A percentile compares a stretch with the other conserved stretches of the same genome.
Evolutionary conservation across 306 rosid genomes (phyloP).

Genomic region (Leucaena leucocephala): DNA sequence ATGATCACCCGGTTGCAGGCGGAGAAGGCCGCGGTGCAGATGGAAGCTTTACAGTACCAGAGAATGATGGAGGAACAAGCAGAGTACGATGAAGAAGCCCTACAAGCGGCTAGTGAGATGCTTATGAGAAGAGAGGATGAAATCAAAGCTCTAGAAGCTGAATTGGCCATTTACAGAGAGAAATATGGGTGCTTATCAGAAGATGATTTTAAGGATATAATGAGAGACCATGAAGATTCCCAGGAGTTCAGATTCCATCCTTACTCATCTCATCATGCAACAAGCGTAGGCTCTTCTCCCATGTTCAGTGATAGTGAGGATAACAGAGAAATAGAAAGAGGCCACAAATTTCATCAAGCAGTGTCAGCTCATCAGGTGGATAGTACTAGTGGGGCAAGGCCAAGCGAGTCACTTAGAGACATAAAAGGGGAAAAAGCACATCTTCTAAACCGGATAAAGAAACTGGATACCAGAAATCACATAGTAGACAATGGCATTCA

Average conservation of each 20-base stretch:
- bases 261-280: constrained; percentile 10
- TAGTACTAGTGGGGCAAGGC: constrained; percentile 36
- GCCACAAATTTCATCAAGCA: constrained; percentile 37
- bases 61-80: constrained; percentile 99
- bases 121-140: constrained; percentile 77
- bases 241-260: constrained; percentile 18
- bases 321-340: constrained; percentile 28
- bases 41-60: constrained; percentile 96
- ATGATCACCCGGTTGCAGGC: constrained; percentile 95
- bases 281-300: constrained; percentile 34
- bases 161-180: constrained; percentile 61
- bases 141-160: constrained; percentile 58
- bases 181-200: constrained; percentile 60
- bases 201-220: constrained; percentile 25
- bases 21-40: constrained; percentile 89
- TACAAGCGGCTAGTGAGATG: constrained; percentile 69
- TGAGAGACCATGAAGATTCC: not conserved
- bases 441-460: constrained; percentile 61
- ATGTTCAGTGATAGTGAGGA: constrained; percentile 36
- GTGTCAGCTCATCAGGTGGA: constrained; percentile 28
- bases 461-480: constrained; percentile 43
- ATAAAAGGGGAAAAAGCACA: constrained; percentile 55
- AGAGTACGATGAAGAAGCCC: constrained; percentile 93
- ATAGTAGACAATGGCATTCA: constrained; percentile 42
- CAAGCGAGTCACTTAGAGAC: constrained; percentile 43